phyloP scores from a whole-genome alignment of 352 stramenopile species.

The Peronospora belbahrii region DNA sequence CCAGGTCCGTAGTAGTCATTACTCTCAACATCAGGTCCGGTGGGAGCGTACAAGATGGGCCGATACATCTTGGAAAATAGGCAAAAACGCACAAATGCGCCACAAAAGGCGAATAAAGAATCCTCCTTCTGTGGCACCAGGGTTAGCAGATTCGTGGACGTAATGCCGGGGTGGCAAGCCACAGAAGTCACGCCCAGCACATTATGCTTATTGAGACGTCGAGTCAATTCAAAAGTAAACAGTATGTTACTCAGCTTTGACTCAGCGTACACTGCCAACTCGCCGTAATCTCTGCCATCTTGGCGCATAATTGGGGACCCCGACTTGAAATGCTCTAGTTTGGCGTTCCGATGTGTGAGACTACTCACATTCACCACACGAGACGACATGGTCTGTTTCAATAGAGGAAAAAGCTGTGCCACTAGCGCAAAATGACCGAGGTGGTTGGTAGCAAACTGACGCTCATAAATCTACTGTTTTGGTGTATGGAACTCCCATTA shows the following conservation, averaged over 20 bases:
- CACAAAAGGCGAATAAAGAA: conserved; percentile 7
- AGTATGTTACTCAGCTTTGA: conserved; percentile 52
- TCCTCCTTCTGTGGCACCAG: conserved; percentile 9
- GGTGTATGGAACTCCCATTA: conserved; percentile 13
- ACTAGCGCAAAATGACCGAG: conserved; percentile 35
- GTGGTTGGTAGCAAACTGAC: conserved; percentile 27
- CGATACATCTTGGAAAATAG: conserved; percentile 11
- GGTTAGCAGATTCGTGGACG: conserved; percentile 1
- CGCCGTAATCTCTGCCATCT: conserved; percentile 12
- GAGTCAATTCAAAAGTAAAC: conserved; percentile 39
- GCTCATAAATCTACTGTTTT: conserved; percentile 19
- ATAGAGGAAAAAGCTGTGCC: conserved; percentile 28
- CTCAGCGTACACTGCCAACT: conserved; percentile 25
- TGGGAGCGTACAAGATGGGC: conserved; percentile 35
- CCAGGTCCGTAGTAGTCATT: conserved; percentile 37
- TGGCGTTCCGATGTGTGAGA: conserved; percentile 20
- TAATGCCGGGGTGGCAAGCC: conserved; percentile 34
- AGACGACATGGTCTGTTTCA: conserved; percentile 24
- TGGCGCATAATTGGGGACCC: conserved; percentile 9
- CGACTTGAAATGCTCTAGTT: conserved; percentile 6
- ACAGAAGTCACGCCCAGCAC: conserved; percentile 19
- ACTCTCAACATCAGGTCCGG: conserved; percentile 18
- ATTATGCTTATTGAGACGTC: conserved; percentile 17
- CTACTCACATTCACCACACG: conserved; percentile 31
- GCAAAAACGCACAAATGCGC: background rate